Percentiles rank a stretch among this genome's conserved stretches.
Conservation (phyloP, 2,329 filamentous ascomycete species). For the Penicillium fuscoglaucum region DNA sequence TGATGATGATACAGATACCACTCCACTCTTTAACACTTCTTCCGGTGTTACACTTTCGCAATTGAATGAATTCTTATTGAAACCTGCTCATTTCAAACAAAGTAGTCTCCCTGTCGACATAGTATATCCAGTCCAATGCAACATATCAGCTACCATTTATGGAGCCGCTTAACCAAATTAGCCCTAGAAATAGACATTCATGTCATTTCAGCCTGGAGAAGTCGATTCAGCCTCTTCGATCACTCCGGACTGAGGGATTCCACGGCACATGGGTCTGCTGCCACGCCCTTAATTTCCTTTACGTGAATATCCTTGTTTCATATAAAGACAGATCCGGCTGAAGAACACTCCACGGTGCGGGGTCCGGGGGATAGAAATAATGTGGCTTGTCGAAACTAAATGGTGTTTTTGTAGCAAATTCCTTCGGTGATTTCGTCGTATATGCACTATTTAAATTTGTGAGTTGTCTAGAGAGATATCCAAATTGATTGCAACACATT, state of each 20-base stretch:
- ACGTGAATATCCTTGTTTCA: neutral
- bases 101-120: too few species aligned
- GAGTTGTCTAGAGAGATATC: neutral
- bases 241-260: neutral
- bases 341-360: neutral
- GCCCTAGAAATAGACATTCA: neutral
- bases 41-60: neutral
- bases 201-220: neutral
- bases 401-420: neutral
- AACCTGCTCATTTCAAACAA: neutral
- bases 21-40: conserved; percentile 21
- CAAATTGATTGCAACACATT: too few species aligned
- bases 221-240: neutral
- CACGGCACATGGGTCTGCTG: neutral
- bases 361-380: neutral
- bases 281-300: neutral
- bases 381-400: neutral
- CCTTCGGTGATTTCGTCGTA: too few species aligned
- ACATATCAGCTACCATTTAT: neutral
- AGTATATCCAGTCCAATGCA: neutral
- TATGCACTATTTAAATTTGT: too few species aligned
- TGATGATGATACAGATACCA: conserved; percentile 27
- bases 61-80: neutral
- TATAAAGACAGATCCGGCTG: neutral
- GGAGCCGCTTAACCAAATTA: neutral